Conservation (phyloP, 192 early-diverging fungal genomes). For the Thamnidium elegans region DNA sequence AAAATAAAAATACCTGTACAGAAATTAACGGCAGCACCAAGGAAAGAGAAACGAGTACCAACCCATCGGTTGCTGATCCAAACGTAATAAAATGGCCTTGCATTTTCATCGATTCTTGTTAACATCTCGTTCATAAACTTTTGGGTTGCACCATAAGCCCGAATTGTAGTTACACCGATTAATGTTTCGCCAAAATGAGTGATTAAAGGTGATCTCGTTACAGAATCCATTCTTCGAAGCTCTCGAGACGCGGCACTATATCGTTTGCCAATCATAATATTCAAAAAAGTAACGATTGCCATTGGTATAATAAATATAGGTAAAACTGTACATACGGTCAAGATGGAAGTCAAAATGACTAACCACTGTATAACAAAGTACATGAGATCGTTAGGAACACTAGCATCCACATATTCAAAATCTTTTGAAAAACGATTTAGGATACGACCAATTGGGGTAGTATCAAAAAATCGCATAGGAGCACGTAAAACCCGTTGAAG, state of each 20-base stretch:
- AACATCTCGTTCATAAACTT: conserved; percentile 59
- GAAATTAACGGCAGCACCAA: conserved; percentile 69
- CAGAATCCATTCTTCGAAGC: conserved; percentile 80
- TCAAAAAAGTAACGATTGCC: conserved; percentile 37
- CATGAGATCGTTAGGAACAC: conserved; percentile 46
- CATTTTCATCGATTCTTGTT: conserved; percentile 48
- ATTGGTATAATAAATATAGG: conserved; percentile 59
- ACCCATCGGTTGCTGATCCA: conserved; percentile 87
- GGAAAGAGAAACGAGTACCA: conserved; percentile 70
- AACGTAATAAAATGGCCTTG: conserved; percentile 75
- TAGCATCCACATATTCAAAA: conserved; percentile 73
- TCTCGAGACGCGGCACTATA: conserved; percentile 66
- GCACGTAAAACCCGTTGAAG: conserved; percentile 60
- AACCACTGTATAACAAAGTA: conserved; percentile 48
- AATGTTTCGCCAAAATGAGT: conserved; percentile 74
- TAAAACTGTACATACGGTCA: conserved; percentile 59
- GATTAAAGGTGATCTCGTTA: conserved; percentile 70
- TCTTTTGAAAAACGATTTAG: conserved; percentile 90
- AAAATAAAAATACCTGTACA: conserved; percentile 64
- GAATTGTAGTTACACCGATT: conserved; percentile 73
- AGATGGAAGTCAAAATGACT: conserved; percentile 49
- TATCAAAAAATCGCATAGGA: conserved; percentile 84
- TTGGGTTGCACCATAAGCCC: conserved; percentile 72
- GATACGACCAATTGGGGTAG: conserved; percentile 78
- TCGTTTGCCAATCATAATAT: conserved; percentile 54